Evolutionary conservation across 306 rosid species (phyloP).

Genomic region (Medicago lupulina): DNA sequence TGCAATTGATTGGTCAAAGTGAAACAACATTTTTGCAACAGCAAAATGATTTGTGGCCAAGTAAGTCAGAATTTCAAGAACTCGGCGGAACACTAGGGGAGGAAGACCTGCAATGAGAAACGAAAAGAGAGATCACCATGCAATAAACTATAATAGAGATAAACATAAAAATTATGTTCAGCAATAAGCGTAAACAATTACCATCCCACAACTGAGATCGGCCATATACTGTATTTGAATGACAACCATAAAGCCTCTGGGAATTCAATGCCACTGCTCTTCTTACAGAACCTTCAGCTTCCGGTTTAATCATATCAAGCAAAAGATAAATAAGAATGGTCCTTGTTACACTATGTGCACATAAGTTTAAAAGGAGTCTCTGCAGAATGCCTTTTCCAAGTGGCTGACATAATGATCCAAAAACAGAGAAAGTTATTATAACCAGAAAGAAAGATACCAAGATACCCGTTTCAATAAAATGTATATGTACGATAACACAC

Average conservation of each 20-base stretch:
- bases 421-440: conserved; percentile 35
- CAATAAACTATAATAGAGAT: conserved; percentile 18
- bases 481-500: conserved; percentile 12
- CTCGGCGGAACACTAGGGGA: conserved; percentile 86
- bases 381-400: conserved; percentile 98
- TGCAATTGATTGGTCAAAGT: conserved; percentile 66
- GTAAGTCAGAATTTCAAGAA: conserved; percentile 82
- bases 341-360: conserved; percentile 90
- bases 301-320: conserved; percentile 85
- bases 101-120: conserved; percentile 79
- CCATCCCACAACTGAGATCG: conserved; percentile 94
- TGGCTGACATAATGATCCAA: conserved; percentile 64
- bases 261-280: conserved; percentile 65
- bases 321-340: conserved; percentile 71
- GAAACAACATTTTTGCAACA: conserved; percentile 86
- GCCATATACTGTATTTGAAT: conserved; percentile 89
- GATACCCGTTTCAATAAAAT: conserved; percentile 12
- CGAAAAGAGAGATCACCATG: conserved; percentile 38
- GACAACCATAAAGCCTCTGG: conserved; percentile 96
- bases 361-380: conserved; percentile 89
- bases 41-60: conserved; percentile 90
- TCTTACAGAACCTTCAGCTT: conserved; percentile 73
- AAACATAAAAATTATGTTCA: conserved; percentile 17
- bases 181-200: conserved; percentile 46
- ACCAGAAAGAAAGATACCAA: conserved; percentile 28